phyloP scores from a whole-genome alignment of 1,284 basidiomycete genomes.

The Apiotrichum domesticum region DNA sequence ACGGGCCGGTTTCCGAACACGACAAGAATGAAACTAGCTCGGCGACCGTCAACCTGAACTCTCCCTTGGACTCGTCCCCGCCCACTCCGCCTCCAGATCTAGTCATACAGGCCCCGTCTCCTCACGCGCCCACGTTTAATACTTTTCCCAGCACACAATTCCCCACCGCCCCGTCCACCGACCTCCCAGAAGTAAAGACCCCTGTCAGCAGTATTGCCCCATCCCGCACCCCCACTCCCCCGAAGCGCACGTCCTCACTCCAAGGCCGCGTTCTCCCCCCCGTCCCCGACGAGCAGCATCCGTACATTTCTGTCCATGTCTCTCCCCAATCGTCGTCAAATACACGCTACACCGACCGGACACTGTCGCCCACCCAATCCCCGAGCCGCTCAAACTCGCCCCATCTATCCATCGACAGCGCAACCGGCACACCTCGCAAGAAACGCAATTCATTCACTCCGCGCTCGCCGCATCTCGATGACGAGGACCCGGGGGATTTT shows the following conservation, averaged over 20 bases:
- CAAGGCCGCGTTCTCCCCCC: conserved; percentile 27
- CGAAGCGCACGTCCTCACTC: not conserved
- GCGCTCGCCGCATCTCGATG: conserved; percentile 35
- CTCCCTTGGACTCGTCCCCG: not conserved
- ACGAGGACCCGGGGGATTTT: conserved; percentile 45
- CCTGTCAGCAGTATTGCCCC: not conserved
- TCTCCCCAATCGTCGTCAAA: conserved; percentile 8
- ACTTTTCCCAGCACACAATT: not conserved
- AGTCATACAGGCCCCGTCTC: conserved; percentile 4
- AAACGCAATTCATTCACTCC: conserved; percentile 12
- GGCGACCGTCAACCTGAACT: not conserved
- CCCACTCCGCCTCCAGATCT: not conserved
- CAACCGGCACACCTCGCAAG: not conserved
- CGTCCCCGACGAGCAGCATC: conserved; percentile 41
- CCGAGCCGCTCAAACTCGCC: not conserved
- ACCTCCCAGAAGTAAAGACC: conserved; percentile 1
- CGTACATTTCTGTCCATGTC: conserved; percentile 39
- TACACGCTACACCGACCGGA: too few relatives aligned
- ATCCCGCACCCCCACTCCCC: conserved; percentile 4
- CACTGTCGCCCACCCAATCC: conserved; percentile 19
- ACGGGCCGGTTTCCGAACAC: not conserved
- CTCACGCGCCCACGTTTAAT: not conserved
- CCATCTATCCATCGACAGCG: not conserved
- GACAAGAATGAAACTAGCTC: not conserved
- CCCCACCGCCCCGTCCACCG: conserved; percentile 1